A percentile compares a stretch with the other conserved stretches of the same genome.
These are phyloP conservation scores for Alternaria ventricosa DNA, from an alignment of 2,329 filamentous ascomycete genomes.

Conservation along the genomic window DNA sequence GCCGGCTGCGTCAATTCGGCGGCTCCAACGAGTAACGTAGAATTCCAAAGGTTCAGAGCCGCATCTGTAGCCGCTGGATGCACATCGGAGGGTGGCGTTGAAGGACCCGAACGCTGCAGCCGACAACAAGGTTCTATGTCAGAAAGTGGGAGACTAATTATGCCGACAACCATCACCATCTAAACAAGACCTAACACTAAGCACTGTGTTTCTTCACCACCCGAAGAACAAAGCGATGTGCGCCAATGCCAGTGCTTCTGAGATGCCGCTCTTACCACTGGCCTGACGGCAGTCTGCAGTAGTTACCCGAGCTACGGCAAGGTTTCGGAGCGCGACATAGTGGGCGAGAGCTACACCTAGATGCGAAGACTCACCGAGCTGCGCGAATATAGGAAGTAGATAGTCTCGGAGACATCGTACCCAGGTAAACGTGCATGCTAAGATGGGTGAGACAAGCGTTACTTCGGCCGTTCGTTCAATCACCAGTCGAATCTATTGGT, in stretches of 20 bases:
- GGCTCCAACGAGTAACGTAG: conserved; percentile 22
- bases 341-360: not conserved
- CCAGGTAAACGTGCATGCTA: not conserved
- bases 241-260: no score
- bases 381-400: not conserved
- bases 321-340: not conserved
- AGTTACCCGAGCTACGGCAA: accelerated
- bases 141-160: no score
- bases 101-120: no score
- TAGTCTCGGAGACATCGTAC: not conserved
- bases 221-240: no score
- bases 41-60: conserved; percentile 47
- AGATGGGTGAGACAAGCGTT: not conserved
- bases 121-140: no score
- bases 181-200: not conserved
- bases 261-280: no score
- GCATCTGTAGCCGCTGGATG: conserved; percentile 45
- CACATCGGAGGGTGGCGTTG: conserved; percentile 8
- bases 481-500: not conserved
- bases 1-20: conserved; percentile 34
- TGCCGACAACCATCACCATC: not conserved
- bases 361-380: not conserved
- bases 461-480: not conserved
- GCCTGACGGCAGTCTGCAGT: no score
- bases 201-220: not conserved